Conservation (phyloP, 1,284 basidiomycete species). For the Microbotryum saponariae region DNA sequence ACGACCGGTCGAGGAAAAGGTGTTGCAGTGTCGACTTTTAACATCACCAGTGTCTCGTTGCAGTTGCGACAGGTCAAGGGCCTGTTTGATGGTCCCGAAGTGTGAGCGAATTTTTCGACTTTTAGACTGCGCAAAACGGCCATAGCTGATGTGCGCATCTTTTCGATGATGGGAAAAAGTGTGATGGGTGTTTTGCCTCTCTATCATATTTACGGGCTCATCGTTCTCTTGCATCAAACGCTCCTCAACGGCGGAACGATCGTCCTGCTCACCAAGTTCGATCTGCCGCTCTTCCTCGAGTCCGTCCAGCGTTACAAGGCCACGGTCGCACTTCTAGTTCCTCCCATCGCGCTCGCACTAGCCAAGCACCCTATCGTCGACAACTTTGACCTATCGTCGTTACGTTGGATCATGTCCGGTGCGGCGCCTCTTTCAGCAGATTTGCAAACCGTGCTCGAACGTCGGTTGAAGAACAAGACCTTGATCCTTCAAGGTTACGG, state of each 20-base stretch:
- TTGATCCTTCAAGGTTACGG: constrained; percentile 23
- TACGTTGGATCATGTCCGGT: constrained; percentile 27
- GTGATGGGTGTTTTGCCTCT: constrained; percentile 19
- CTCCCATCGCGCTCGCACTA: constrained; percentile 31
- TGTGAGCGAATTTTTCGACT: too few relatives aligned
- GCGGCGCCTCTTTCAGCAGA: constrained; percentile 24
- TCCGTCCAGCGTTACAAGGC: constrained; percentile 21
- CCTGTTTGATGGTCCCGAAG: constrained; percentile 16
- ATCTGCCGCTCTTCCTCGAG: constrained; percentile 17
- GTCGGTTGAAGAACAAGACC: constrained; percentile 8
- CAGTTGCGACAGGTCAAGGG: constrained; percentile 12
- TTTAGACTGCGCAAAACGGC: neutral
- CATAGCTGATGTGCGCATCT: neutral
- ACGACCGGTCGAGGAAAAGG: constrained; percentile 28
- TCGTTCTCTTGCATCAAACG: constrained; percentile 21
- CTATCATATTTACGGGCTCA: constrained; percentile 21
- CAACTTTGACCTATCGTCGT: constrained; percentile 26
- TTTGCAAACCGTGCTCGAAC: constrained; percentile 10
- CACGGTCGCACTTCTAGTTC: constrained; percentile 22
- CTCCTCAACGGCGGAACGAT: constrained; percentile 24
- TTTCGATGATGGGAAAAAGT: neutral
- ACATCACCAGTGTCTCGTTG: constrained; percentile 14
- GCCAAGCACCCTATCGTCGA: constrained; percentile 31
- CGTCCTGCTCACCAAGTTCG: constrained; percentile 27
- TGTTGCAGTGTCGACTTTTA: constrained; percentile 17